Evolutionary conservation across 495 filamentous ascomycete species (phyloP).

Genomic region (Friedmanniomyces simplex): DNA sequence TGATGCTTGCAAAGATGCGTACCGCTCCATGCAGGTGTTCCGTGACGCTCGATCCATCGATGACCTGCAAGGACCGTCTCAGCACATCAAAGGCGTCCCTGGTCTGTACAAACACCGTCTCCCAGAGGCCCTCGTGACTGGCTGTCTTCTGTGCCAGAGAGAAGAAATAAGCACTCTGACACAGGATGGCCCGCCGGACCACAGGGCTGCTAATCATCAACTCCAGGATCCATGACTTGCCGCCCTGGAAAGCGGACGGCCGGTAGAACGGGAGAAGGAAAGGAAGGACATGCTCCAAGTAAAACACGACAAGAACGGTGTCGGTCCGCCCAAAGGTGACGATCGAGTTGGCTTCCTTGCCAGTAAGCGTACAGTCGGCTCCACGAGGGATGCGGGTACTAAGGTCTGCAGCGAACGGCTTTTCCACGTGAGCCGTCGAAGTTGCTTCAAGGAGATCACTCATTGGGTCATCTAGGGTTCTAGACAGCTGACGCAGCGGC

Average conservation of each 20-base stretch:
- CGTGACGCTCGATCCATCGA: conserved; percentile 26
- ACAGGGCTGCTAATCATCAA: conserved; percentile 41
- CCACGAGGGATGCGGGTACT: not conserved
- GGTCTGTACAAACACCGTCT: conserved; percentile 33
- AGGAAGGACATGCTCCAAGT: conserved; percentile 43
- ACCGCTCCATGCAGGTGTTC: conserved; percentile 27
- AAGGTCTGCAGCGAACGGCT: no score
- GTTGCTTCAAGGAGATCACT: no score
- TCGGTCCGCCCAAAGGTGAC: not conserved
- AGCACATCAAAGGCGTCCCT: conserved; percentile 35
- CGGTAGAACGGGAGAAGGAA: conserved; percentile 48
- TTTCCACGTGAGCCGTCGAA: no score
- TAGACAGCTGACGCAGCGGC: no score
- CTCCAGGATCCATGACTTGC: conserved; percentile 43
- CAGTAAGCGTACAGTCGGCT: not conserved
- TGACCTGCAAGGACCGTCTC: conserved; percentile 33
- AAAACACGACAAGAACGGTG: conserved; percentile 32
- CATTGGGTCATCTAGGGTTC: no score
- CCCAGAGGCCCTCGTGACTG: conserved; percentile 26
- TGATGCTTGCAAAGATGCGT: conserved; percentile 42
- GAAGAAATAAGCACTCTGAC: conserved; percentile 39
- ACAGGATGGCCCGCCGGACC: conserved; percentile 37
- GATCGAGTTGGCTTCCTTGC: not conserved
- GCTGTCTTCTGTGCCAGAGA: conserved; percentile 9
- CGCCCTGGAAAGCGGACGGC: conserved; percentile 37